Evolutionary conservation across 2,329 filamentous ascomycete species (phyloP), one percentile per base, ranked within the genome.

Genomic region (Dothideomycetes sp.): DNA sequence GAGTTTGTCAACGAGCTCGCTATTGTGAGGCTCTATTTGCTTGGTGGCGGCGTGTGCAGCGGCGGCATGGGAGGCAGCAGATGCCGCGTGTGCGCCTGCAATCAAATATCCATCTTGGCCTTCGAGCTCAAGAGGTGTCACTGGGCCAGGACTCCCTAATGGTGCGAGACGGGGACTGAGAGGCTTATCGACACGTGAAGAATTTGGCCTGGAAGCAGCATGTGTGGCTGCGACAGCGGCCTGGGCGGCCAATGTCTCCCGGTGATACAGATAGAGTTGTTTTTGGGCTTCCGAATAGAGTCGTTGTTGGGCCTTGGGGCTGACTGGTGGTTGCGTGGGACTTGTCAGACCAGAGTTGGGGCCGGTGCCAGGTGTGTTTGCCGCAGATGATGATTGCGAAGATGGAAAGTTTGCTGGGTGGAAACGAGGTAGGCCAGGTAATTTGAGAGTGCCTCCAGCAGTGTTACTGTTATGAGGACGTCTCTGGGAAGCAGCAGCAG

Each of bases 61-160:
- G 13, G 25, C 33, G 7, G 27, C 22, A 16, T 46, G 37, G 8
- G 47, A 44, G 5, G 37, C 45, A 4, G 50, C 41, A 15, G 37
- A 40, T 11, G 37, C 24, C 15, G 53, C 49, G 20, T 56, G 53
- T 7, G 61, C 56, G 5, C 67, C 66, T 16, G 64, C 65, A n/a
- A 63, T 57, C 19, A 72, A 56, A 47, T 71, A 71, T 39, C 63
- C 58, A 11, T 58, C 56, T 12, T 56, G 49, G 2, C 56, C 58
- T 51, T 70, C 69, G 22, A 73, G 61, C 47, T 67, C 65, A 33
- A 73, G 52, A n/a, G 69, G 70, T 17, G 70, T 73, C 27, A 73
- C 68, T 5, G 67, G 67, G 27, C 68, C 68, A 2, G 70, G 70
- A 41, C 68, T 71, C 12, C 65, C 68, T 16, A 70, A 52, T 17